Conservation (phyloP, 768 basidiomycete species). For the Boletus pseudo-olivaceus region DNA sequence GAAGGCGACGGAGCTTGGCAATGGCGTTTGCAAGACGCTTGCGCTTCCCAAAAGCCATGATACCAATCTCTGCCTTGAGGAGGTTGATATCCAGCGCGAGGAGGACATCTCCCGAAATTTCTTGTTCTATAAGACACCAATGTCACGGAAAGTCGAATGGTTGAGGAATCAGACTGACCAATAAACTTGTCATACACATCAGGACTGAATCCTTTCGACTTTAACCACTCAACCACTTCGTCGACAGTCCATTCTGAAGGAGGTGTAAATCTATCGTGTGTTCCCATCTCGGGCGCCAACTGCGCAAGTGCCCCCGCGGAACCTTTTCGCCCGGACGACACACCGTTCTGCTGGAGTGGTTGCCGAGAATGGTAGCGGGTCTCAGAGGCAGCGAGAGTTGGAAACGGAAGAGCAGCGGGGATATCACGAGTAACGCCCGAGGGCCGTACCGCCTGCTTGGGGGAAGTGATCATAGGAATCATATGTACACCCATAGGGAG, state of each 20-base stretch:
- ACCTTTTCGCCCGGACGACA: slow-evolving; percentile 26
- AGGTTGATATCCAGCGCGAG: slow-evolving; percentile 89
- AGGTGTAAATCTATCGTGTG: slow-evolving; percentile 34
- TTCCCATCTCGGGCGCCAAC: slow-evolving; percentile 15
- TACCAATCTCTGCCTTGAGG: slow-evolving; percentile 90
- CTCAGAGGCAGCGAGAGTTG: slow-evolving; percentile 20
- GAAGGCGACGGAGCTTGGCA: slow-evolving; percentile 73
- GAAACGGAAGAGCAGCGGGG: slow-evolving; percentile 29
- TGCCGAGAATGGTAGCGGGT: slow-evolving; percentile 23
- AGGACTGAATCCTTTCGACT: slow-evolving; percentile 78
- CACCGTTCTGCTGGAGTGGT: slow-evolving; percentile 43
- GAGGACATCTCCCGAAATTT: slow-evolving; percentile 97
- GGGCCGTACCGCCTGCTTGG: slow-evolving; percentile 14
- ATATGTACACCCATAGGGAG: slow-evolving; percentile 12
- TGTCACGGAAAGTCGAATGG: not conserved
- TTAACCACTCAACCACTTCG: slow-evolving; percentile 87
- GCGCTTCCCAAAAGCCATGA: slow-evolving; percentile 91
- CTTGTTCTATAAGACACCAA: slow-evolving; percentile 67
- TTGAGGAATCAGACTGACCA: slow-evolving; percentile 45
- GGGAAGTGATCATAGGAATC: slow-evolving; percentile 22
- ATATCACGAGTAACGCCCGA: slow-evolving; percentile 23
- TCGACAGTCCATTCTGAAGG: slow-evolving; percentile 82
- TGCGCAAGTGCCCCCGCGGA: slow-evolving; percentile 21
- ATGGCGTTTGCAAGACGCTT: slow-evolving; percentile 92
- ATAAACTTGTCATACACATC: slow-evolving; percentile 81